Base-by-base conservation (phyloP, 2,329 filamentous ascomycete species). In the Zasmidium angulare region DNA sequence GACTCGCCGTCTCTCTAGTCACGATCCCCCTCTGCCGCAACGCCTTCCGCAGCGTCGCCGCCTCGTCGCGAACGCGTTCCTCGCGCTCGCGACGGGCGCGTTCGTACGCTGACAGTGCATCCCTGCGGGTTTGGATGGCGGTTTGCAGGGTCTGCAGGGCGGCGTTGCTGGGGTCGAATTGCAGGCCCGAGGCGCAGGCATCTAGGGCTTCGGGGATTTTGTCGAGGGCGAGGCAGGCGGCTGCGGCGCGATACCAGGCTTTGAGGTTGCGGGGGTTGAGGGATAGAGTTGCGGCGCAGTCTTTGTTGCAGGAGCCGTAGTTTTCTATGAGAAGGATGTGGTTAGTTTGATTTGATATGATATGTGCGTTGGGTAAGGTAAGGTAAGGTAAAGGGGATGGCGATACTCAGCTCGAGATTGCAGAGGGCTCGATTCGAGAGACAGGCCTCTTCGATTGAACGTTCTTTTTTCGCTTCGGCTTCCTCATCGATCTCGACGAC, bases 381-480 rank as follows among this genome's bases (percentile, higher is more conserved):
- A 43, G 49, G 24, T 53, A 26, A 47, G 21, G 24, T 29, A 22
- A 23, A 22, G 63, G 65, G 63, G 24, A 59, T n/a, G n/a, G 61
- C 52, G 64, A 64, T 81, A 87, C 86, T 85, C 65, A 97, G 82
- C 75, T 92, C 89, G 62, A 99, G 81, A 74, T 98, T 90, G 77
- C 91, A 96, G 24, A 96, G 86, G 0, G 93, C 93, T 61, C 95
- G 87, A 76, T 99, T 99, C 63, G 89, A 85, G 74, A 93, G 87
- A 61, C 91, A 88, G 1, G 86, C 83, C 76, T 96, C 92, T 58
- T 93, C 84, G 52, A 89, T 80, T 57, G 81, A 77, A 49, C 79
- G 81, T 75, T 93, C 85, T 67, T 84, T 79, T 59, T 79, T 74
- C 17, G 83, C 81, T 66, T 87, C 83, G 46, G 86, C 87, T 53